Evolutionary conservation across 208 protist species (phyloP).

Genomic region (Leishmania tropica): DNA sequence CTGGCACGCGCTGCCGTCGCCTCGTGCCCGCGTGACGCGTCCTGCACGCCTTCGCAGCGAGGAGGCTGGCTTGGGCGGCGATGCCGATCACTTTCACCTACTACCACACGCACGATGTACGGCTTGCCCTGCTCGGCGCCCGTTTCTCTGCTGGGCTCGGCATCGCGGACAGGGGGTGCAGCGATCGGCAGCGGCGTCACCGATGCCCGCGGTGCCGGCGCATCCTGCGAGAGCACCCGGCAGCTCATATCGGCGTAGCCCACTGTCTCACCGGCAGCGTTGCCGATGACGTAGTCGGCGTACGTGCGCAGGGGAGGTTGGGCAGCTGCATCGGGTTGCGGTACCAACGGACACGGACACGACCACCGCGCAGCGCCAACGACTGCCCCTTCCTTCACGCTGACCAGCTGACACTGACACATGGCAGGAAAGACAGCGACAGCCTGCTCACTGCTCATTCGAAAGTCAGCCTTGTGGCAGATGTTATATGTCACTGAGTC

Average conservation of each 20-base stretch:
- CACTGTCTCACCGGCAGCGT: constrained; percentile 41
- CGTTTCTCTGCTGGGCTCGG: background rate
- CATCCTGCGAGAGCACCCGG: constrained; percentile 41
- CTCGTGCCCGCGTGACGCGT: background rate
- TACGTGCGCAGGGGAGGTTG: constrained; percentile 26
- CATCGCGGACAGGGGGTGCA: background rate
- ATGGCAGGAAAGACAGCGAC: constrained; percentile 43
- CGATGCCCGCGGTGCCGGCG: background rate
- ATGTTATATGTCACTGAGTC: constrained; percentile 66
- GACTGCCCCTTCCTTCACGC: constrained; percentile 5
- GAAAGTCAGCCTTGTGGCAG: constrained; percentile 84
- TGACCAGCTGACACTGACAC: constrained; percentile 54
- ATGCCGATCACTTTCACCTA: constrained; percentile 39
- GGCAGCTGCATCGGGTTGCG: background rate
- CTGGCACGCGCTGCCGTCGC: background rate
- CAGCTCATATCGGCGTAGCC: constrained; percentile 86
- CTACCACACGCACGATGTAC: constrained; percentile 88
- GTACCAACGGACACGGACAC: constrained; percentile 18
- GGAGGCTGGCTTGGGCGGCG: background rate
- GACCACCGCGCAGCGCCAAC: constrained; percentile 8
- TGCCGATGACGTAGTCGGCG: constrained; percentile 54
- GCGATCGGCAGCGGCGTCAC: background rate
- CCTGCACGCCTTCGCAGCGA: background rate
- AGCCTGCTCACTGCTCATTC: constrained; percentile 40
- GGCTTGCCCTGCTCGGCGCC: constrained; percentile 46